phyloP scores from a whole-genome alignment of 2,329 filamentous ascomycete genomes.

The Claviceps sp. region DNA sequence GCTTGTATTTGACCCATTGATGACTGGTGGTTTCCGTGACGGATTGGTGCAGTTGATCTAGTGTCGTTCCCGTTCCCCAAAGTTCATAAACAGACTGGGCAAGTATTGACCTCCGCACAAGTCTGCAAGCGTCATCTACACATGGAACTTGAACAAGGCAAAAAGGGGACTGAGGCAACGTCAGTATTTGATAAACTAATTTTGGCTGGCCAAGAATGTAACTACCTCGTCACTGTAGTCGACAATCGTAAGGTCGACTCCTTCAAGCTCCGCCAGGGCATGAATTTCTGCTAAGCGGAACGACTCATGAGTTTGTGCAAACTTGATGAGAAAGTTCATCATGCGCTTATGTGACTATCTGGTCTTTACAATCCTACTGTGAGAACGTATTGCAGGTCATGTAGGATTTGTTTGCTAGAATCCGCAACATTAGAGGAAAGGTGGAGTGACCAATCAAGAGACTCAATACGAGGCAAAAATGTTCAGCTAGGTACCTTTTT shows the following conservation, averaged over 20 bases:
- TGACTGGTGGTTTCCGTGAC: conserved; percentile 45
- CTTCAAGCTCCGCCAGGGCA: conserved; percentile 58
- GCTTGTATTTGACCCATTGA: conserved; percentile 53
- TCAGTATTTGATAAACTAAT: conserved; percentile 7
- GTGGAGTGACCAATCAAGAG: background rate
- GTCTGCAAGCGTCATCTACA: conserved; percentile 45
- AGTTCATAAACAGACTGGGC: conserved; percentile 76
- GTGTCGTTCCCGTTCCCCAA: conserved; percentile 62
- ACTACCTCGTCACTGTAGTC: conserved; percentile 60
- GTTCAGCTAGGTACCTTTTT: background rate
- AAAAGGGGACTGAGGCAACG: conserved; percentile 58
- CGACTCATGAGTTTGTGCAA: conserved; percentile 80
- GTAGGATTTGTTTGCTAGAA: background rate
- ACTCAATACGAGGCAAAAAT: background rate
- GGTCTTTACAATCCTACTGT: background rate
- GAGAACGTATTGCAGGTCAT: background rate
- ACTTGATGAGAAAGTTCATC: conserved; percentile 77
- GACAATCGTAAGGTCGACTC: conserved; percentile 57
- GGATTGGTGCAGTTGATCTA: conserved; percentile 54
- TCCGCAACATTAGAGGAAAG: background rate
- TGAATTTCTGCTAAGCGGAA: conserved; percentile 78
- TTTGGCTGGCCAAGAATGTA: background rate
- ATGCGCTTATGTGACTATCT: background rate
- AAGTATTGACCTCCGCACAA: conserved; percentile 69
- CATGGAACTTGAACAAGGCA: conserved; percentile 62